phyloP scores from a whole-genome alignment of 2,329 filamentous ascomycete genomes.

The Cladosporium sp. region DNA sequence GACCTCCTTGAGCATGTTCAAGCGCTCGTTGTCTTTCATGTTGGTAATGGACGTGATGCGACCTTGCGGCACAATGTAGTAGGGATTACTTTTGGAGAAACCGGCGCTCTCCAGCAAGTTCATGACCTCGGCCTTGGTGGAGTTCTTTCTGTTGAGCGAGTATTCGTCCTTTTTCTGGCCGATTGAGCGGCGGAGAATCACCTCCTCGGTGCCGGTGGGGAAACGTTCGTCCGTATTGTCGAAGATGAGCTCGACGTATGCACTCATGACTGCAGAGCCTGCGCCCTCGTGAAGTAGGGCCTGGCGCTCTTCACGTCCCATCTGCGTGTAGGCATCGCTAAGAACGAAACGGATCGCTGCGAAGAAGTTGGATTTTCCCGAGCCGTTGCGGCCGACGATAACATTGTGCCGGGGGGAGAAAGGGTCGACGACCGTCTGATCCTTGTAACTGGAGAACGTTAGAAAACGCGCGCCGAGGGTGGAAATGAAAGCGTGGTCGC shows the following conservation, averaged over 20 bases:
- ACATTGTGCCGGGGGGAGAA: slow-evolving; percentile 98
- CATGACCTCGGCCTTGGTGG: slow-evolving; percentile 88
- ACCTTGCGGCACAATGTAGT: slow-evolving; percentile 97
- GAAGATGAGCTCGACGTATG: slow-evolving; percentile 99
- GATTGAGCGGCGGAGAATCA: slow-evolving; percentile 87
- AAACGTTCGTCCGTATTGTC: slow-evolving; percentile 97
- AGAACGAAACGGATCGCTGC: slow-evolving; percentile 97
- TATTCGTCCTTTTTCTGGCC: slow-evolving; percentile 98
- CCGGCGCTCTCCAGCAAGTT: slow-evolving; percentile 93
- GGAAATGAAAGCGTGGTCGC: slow-evolving; percentile 14
- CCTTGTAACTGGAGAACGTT: slow-evolving; percentile 72
- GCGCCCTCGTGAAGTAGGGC: slow-evolving; percentile 96
- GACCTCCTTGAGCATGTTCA: slow-evolving; percentile 93
- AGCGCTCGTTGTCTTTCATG: slow-evolving; percentile 91
- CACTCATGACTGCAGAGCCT: slow-evolving; percentile 95
- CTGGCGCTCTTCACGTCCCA: slow-evolving; percentile 92
- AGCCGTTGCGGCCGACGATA: slow-evolving; percentile 97
- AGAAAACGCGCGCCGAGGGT: slow-evolving; percentile 15
- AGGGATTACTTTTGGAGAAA: slow-evolving; percentile 94
- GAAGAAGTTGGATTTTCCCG: slow-evolving; percentile 99
- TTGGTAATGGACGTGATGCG: slow-evolving; percentile 94
- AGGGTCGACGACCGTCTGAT: slow-evolving; percentile 96
- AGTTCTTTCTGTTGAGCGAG: slow-evolving; percentile 92
- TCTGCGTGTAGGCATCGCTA: slow-evolving; percentile 85
- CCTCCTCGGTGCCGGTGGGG: slow-evolving; percentile 83